phyloP scores from a whole-genome alignment of 257 asterid species.

The Salvia hispanica region DNA sequence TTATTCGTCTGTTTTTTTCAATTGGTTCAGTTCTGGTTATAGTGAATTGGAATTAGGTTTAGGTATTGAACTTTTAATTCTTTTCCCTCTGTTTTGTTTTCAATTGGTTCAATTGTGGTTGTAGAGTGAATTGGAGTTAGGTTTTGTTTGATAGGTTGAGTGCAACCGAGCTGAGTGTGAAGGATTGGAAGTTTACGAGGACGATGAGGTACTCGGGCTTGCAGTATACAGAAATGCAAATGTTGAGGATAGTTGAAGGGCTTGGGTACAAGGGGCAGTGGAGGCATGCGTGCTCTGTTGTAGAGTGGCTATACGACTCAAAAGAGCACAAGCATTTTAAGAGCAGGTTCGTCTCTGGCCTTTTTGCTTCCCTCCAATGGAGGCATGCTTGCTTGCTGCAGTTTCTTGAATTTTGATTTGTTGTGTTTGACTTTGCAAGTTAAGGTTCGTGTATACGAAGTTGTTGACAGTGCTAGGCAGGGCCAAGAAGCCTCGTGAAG shows the following conservation, averaged over 20 bases:
- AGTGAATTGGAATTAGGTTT: too few species aligned
- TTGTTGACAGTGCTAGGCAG: constrained; percentile 79
- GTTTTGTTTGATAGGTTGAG: constrained; percentile 55
- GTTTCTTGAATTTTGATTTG: constrained; percentile 19
- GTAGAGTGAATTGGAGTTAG: not conserved
- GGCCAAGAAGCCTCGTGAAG: constrained; percentile 71
- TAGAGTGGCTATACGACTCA: constrained; percentile 76
- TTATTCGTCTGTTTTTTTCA: too few species aligned
- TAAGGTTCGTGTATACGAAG: constrained; percentile 91
- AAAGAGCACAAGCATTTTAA: constrained; percentile 65
- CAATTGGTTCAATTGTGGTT: too few species aligned
- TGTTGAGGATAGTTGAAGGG: constrained; percentile 80
- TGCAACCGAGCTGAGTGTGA: constrained; percentile 55
- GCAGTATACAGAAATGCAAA: constrained; percentile 80
- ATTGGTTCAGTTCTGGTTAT: too few species aligned
- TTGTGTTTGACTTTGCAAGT: constrained; percentile 32
- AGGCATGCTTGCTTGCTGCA: not conserved
- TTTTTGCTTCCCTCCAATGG: constrained; percentile 6
- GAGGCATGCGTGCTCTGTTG: constrained; percentile 78
- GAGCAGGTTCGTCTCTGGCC: constrained; percentile 58
- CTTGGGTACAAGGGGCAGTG: constrained; percentile 81
- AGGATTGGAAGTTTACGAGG: constrained; percentile 80
- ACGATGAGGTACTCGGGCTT: constrained; percentile 79
- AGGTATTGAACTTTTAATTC: too few species aligned
- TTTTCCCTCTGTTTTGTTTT: too few species aligned